A percentile compares a stretch with the other conserved stretches of the same genome.
These are phyloP conservation scores for Sphagnum tenellum DNA, from an alignment of 225 moss, liverwort and hornwort genomes.

Conservation along the genomic window DNA sequence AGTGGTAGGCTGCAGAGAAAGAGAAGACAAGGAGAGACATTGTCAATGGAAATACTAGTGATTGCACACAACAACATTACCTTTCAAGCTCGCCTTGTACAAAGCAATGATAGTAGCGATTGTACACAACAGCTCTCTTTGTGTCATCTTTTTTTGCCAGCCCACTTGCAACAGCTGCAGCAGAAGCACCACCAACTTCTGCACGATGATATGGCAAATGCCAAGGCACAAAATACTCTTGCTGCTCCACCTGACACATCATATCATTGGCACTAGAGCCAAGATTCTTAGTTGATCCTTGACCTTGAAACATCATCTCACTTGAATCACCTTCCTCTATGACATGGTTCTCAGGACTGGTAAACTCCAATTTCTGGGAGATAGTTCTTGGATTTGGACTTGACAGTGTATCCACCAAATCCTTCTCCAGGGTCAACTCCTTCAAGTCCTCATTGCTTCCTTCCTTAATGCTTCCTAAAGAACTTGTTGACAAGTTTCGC, in stretches of 20 bases:
- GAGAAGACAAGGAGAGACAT: no score
- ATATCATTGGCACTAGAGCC: no score
- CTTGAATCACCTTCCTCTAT: no score
- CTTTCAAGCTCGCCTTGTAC: slow-evolving; percentile 89
- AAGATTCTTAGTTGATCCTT: background rate
- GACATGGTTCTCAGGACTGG: no score
- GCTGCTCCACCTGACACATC: slow-evolving; percentile 43
- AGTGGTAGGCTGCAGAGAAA: no score
- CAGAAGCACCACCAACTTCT: slow-evolving; percentile 82
- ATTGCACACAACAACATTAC: slow-evolving; percentile 11
- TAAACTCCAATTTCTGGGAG: background rate
- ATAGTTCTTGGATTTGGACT: no score
- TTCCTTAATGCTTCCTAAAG: slow-evolving; percentile 73
- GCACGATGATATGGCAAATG: slow-evolving; percentile 96
- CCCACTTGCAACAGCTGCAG: slow-evolving; percentile 80
- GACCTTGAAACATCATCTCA: background rate
- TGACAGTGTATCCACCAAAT: no score
- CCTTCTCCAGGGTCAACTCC: background rate
- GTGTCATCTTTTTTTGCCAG: slow-evolving; percentile 86
- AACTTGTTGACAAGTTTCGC: slow-evolving; percentile 38
- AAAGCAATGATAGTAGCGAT: slow-evolving; percentile 97
- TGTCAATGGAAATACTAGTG: no score
- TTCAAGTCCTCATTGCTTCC: slow-evolving; percentile 17
- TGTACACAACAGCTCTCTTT: slow-evolving; percentile 87
- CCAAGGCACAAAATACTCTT: slow-evolving; percentile 99